A percentile compares a stretch with the other conserved stretches of the same genome.
Conservation (phyloP, 306 rosid genomes). For the Vigna reflexopilosa region DNA sequence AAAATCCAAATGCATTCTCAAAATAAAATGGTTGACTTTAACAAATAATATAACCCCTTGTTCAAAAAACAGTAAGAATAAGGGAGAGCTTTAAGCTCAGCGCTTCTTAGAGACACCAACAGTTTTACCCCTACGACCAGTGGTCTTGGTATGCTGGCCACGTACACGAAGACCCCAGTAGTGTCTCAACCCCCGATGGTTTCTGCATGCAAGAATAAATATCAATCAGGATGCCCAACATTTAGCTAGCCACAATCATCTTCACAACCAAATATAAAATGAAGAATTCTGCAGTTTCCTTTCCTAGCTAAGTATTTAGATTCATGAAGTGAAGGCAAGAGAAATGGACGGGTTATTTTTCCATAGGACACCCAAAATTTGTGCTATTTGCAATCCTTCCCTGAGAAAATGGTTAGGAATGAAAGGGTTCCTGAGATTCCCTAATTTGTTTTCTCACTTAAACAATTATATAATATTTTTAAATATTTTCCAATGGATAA, state of each 20-base stretch:
- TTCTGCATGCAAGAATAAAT: conserved; percentile 37
- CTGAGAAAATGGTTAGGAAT: neutral
- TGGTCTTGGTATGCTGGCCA: conserved; percentile 93
- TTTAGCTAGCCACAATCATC: neutral
- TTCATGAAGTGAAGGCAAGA: neutral
- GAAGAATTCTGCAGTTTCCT: neutral
- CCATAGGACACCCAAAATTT: neutral
- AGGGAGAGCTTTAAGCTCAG: conserved; percentile 40
- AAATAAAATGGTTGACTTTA: conserved; percentile 10
- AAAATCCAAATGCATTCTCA: conserved; percentile 31
- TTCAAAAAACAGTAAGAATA: conserved; percentile 34
- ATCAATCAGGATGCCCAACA: neutral
- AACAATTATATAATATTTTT: too few relatives aligned
- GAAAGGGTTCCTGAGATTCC: neutral
- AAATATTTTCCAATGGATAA: neutral
- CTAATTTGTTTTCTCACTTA: too few relatives aligned
- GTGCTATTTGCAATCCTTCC: neutral
- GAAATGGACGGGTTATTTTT: neutral
- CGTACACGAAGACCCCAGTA: conserved; percentile 69
- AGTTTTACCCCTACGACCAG: conserved; percentile 86
- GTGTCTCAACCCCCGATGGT: conserved; percentile 54
- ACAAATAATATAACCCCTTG: conserved; percentile 33
- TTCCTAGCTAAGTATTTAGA: neutral
- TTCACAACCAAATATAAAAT: neutral
- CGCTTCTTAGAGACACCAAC: conserved; percentile 95